Conservation (phyloP, 2,329 filamentous ascomycete species). For the Orbilia quercus region DNA sequence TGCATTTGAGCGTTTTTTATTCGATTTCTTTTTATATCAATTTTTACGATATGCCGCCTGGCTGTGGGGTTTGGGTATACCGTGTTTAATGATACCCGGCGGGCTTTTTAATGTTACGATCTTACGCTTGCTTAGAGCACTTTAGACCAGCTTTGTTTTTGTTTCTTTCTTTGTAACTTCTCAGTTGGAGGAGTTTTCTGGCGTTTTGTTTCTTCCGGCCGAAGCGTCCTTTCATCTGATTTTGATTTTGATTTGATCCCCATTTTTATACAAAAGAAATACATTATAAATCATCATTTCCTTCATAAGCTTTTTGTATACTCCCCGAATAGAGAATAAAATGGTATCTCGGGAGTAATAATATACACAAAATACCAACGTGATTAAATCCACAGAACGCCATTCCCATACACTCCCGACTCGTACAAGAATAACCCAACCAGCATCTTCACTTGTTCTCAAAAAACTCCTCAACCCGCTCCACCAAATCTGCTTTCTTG, state of each 20-base stretch:
- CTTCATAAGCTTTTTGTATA: not conserved
- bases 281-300: slow-evolving; percentile 1
- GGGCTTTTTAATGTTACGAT: not conserved
- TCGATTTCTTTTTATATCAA: not conserved
- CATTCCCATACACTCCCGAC: not conserved
- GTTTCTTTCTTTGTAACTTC: not conserved
- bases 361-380: not conserved
- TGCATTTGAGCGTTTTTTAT: too few relatives aligned
- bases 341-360: not conserved
- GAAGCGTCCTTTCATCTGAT: not conserved
- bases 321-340: not conserved
- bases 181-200: slow-evolving; percentile 18
- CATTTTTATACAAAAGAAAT: not conserved
- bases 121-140: not conserved
- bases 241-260: not conserved
- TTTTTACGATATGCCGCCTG: too few relatives aligned
- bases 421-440: not conserved
- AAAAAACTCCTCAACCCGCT: slow-evolving; percentile 66
- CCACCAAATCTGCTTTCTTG: slow-evolving; percentile 68
- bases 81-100: not conserved
- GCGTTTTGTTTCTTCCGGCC: slow-evolving; percentile 1
- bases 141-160: not conserved
- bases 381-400: slow-evolving; percentile 1
- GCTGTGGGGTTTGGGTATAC: not conserved
- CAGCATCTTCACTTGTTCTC: slow-evolving; percentile 63